Evolutionary conservation across 2,329 filamentous ascomycete species (phyloP).

Genomic region (Rutstroemia sp.): DNA sequence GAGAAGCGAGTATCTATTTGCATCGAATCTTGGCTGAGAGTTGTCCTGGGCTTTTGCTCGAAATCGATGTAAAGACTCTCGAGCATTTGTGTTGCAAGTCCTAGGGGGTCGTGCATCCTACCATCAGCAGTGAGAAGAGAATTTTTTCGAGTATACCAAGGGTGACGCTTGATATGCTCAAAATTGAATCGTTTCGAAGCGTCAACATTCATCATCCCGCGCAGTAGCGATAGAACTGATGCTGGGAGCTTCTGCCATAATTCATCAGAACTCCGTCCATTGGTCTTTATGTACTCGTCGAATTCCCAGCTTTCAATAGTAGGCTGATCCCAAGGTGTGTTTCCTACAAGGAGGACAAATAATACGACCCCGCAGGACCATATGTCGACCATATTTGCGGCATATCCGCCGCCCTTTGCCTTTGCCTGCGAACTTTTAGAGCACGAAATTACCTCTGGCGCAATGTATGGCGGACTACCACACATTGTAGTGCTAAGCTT

Average conservation of each 20-base stretch:
- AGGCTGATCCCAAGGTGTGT: slow-evolving; percentile 96
- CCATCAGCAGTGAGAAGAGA: slow-evolving; percentile 68
- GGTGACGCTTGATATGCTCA: slow-evolving; percentile 78
- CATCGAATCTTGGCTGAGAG: slow-evolving; percentile 49
- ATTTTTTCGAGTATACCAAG: slow-evolving; percentile 88
- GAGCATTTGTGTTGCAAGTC: slow-evolving; percentile 90
- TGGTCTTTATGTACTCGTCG: slow-evolving; percentile 73
- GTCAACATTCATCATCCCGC: slow-evolving; percentile 88
- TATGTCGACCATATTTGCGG: slow-evolving; percentile 77
- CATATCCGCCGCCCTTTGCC: slow-evolving; percentile 53
- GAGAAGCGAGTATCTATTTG: slow-evolving; percentile 62
- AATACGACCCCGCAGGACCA: slow-evolving; percentile 99
- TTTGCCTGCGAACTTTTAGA: slow-evolving; percentile 37
- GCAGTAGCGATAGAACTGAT: slow-evolving; percentile 70
- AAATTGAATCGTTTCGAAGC: slow-evolving; percentile 72
- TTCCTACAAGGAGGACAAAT: slow-evolving; percentile 89
- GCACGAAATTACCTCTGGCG: slow-evolving; percentile 74
- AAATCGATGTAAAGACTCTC: slow-evolving; percentile 88
- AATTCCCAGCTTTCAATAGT: slow-evolving; percentile 84
- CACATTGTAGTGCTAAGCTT: slow-evolving; percentile 86
- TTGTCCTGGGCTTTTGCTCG: slow-evolving; percentile 49
- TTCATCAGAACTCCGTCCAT: slow-evolving; percentile 75
- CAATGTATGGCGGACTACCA: slow-evolving; percentile 94
- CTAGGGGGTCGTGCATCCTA: slow-evolving; percentile 67
- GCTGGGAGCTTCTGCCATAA: slow-evolving; percentile 75